These are phyloP conservation scores for Boletus sensibilis DNA, from an alignment of 768 basidiomycete genomes.

Conservation along the genomic window DNA sequence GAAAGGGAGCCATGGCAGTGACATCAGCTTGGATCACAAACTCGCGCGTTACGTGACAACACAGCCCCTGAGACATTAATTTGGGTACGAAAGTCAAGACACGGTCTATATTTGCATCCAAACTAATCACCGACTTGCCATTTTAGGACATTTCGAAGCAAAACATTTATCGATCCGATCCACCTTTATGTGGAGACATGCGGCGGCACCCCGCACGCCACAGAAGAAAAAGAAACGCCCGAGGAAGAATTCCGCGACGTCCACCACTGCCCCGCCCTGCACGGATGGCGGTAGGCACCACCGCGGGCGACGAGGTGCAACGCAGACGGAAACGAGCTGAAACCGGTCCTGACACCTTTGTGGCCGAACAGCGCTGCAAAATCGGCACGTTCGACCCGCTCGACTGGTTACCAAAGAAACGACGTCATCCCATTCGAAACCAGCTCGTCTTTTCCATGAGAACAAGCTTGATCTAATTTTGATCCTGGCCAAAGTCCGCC, in stretches of 20 bases:
- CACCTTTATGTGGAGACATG: neutral
- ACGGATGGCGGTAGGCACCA: neutral
- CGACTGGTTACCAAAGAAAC: conserved; percentile 26
- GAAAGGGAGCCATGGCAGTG: conserved; percentile 31
- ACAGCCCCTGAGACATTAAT: conserved; percentile 30
- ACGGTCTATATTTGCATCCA: conserved; percentile 12
- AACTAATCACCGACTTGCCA: conserved; percentile 3
- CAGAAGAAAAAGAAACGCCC: conserved; percentile 9
- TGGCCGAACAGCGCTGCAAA: neutral
- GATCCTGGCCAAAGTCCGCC: neutral
- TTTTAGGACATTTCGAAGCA: conserved; percentile 1
- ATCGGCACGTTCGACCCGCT: conserved; percentile 4
- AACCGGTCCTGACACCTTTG: neutral
- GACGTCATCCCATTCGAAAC: conserved; percentile 18
- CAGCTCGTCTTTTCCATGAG: conserved; percentile 7
- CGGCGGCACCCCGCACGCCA: conserved; percentile 20
- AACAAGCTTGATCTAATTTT: conserved; percentile 13
- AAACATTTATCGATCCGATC: conserved; percentile 22
- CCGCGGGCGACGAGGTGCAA: conserved; percentile 10
- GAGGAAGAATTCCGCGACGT: neutral
- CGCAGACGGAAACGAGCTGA: conserved; percentile 13
- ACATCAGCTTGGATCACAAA: conserved; percentile 28
- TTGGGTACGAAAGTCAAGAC: conserved; percentile 7
- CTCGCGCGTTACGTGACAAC: conserved; percentile 22
- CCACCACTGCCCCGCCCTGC: neutral